Conservation (phyloP, 805 yeast genomes). For the Metschnikowia gruessii region DNA sequence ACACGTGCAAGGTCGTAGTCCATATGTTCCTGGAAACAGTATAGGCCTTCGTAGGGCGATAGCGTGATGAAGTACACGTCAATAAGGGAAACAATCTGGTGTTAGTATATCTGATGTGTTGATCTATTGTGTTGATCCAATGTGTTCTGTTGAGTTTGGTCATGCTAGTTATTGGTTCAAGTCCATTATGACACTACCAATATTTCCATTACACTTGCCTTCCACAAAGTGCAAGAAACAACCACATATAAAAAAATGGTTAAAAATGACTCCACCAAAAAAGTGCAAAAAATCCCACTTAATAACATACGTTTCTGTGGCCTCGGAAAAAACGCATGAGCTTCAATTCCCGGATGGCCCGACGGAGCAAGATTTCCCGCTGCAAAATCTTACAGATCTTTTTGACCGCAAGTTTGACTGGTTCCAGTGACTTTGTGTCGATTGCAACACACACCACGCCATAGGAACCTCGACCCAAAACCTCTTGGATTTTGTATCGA, state of each 20-base stretch:
- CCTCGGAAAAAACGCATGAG: slow-evolving; percentile 82
- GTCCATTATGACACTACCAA: too few species aligned
- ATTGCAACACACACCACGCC: slow-evolving; percentile 80
- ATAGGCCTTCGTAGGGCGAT: slow-evolving; percentile 78
- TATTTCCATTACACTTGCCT: too few species aligned
- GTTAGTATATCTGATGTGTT: too few species aligned
- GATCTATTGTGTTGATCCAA: too few species aligned
- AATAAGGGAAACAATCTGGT: slow-evolving; percentile 60
- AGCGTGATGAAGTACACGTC: slow-evolving; percentile 69
- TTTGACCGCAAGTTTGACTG: slow-evolving; percentile 66
- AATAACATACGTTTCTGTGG: slow-evolving; percentile 58
- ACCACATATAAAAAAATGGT: too few species aligned
- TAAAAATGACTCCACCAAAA: too few species aligned
- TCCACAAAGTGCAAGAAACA: too few species aligned
- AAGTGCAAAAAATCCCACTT: too few species aligned
- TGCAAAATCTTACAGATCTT: slow-evolving; percentile 70
- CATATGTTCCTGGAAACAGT: slow-evolving; percentile 82
- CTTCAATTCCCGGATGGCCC: slow-evolving; percentile 82
- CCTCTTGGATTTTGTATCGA: slow-evolving; percentile 53
- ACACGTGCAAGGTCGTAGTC: slow-evolving; percentile 80
- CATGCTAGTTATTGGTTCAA: too few species aligned
- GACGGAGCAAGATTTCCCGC: slow-evolving; percentile 61
- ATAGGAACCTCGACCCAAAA: slow-evolving; percentile 82
- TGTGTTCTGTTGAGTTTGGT: too few species aligned
- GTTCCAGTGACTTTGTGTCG: slow-evolving; percentile 39